These are phyloP conservation scores for Aspergillus vadensis DNA, from an alignment of 2,329 filamentous ascomycete species.

Conservation along the genomic window DNA sequence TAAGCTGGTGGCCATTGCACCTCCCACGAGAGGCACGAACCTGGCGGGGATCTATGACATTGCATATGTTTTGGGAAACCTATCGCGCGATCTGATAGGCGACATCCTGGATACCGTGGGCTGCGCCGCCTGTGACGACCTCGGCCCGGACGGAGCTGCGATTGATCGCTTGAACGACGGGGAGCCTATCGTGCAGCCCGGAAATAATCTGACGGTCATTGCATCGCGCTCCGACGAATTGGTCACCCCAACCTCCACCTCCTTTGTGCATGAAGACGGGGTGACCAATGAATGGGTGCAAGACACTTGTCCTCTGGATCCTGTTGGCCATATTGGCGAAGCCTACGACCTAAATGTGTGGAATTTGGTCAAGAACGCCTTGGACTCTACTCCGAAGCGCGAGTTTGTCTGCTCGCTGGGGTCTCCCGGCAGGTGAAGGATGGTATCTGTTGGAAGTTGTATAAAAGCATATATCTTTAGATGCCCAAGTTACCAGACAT, in stretches of 20 bases:
- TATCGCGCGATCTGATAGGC: conserved; percentile 24
- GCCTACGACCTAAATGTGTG: conserved; percentile 44
- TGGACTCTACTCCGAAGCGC: conserved; percentile 31
- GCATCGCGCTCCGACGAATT: conserved; percentile 37
- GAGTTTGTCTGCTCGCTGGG: conserved; percentile 33
- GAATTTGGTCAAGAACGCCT: conserved; percentile 42
- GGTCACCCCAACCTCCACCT: conserved; percentile 36
- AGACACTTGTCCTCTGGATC: conserved; percentile 34
- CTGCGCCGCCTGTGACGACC: conserved; percentile 38
- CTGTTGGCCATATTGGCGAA: conserved; percentile 42
- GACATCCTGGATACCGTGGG: conserved; percentile 32
- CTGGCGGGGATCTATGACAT: conserved; percentile 35
- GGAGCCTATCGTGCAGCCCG: conserved; percentile 35
- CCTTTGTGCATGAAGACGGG: conserved; percentile 36
- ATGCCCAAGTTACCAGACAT: background rate
- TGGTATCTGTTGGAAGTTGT: background rate
- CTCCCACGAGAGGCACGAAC: conserved; percentile 38
- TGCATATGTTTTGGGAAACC: conserved; percentile 31
- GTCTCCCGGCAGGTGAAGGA: conserved; percentile 32
- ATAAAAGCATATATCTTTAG: background rate
- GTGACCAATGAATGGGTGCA: conserved; percentile 39
- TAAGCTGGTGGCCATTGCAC: conserved; percentile 40
- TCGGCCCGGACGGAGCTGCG: conserved; percentile 33
- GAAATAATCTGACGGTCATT: conserved; percentile 39
- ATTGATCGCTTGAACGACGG: conserved; percentile 36